Conservation (phyloP, 345 rosid species). For the Gossypioides kirkii region DNA sequence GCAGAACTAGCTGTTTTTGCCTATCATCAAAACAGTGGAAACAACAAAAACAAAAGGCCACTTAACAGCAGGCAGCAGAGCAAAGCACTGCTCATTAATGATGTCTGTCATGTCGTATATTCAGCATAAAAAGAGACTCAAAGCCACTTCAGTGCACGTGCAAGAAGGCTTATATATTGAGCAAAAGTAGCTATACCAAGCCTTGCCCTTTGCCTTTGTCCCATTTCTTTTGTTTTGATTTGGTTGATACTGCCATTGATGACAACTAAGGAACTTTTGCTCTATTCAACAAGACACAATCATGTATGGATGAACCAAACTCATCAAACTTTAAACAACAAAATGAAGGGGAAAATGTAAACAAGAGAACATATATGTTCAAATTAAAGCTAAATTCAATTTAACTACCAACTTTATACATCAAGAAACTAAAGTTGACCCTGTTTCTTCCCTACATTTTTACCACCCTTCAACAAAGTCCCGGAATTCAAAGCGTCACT, state of each 20-base stretch:
- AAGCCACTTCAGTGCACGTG: too few relatives aligned
- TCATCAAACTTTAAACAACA: background rate
- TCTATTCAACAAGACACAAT: background rate
- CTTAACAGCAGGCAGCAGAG: too few relatives aligned
- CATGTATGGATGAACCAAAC: background rate
- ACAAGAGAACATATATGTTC: background rate
- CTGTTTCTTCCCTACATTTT: background rate
- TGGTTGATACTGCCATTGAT: background rate
- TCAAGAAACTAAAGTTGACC: background rate
- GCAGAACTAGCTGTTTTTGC: too few relatives aligned
- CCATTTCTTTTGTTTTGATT: background rate
- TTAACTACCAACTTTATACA: background rate
- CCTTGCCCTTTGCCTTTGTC: background rate
- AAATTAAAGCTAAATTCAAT: background rate
- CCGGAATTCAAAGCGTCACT: background rate
- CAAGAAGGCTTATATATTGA: too few relatives aligned
- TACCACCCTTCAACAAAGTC: slow-evolving; percentile 1
- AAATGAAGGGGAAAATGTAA: background rate
- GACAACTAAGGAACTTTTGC: background rate
- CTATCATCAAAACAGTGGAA: too few relatives aligned
- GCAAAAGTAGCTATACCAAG: background rate
- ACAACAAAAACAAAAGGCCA: too few relatives aligned
- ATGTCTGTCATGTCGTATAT: too few relatives aligned
- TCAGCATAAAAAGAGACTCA: too few relatives aligned
- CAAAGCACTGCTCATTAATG: too few relatives aligned